Percentiles rank a stretch among this genome's conserved stretches.
phyloP scores from a whole-genome alignment of 306 rosid genomes.

The Sicyos edulis region DNA sequence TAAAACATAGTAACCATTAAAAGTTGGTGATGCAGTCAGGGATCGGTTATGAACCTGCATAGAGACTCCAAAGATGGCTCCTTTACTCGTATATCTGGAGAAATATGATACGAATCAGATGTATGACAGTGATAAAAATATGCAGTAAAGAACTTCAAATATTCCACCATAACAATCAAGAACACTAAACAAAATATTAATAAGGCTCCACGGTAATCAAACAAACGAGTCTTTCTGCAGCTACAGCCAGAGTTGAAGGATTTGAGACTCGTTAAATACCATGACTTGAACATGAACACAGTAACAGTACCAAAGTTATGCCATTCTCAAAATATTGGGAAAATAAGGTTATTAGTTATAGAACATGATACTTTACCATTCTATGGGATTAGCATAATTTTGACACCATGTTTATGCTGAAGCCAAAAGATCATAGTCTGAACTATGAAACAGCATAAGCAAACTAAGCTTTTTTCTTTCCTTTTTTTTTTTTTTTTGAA shows the following conservation, averaged over 20 bases:
- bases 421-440: no score
- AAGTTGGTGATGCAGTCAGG: not conserved
- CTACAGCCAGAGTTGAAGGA: not conserved
- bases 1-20: not conserved
- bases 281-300: not conserved
- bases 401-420: no score
- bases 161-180: not conserved
- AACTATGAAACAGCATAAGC: no score
- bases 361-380: not conserved
- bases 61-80: conserved; percentile 82
- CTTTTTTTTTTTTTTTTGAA: no score
- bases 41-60: conserved; percentile 49
- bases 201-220: not conserved
- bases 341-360: not conserved
- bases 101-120: not conserved
- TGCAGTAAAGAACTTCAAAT: not conserved
- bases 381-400: not conserved
- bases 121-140: not conserved
- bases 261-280: not conserved
- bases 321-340: not conserved
- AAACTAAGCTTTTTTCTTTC: not conserved
- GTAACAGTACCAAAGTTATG: not conserved
- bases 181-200: not conserved
- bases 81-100: conserved; percentile 82
- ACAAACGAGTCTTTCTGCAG: not conserved